Base-by-base conservation (phyloP, 208 protist species). In the Trypanosoma caninum region DNA sequence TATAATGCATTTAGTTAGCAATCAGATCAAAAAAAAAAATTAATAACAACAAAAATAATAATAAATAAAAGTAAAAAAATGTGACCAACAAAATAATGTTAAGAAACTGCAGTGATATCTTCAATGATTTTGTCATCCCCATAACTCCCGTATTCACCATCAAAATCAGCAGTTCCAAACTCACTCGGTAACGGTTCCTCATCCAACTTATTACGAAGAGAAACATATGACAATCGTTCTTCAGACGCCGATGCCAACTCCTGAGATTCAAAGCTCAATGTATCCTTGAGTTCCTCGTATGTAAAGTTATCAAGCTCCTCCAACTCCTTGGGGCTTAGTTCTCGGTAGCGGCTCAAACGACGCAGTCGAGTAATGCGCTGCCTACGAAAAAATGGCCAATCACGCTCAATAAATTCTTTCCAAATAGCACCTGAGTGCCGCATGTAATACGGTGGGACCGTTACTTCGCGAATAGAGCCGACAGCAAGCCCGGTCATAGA, bases 221-320 rank as follows among this genome's bases (percentile, higher is more conserved):
- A 61, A 48, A 66, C 28, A 38, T 42, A 20, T 47, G 37, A 9
- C 3, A 57, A 70, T 22, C 63, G 67, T 47, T 82, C 66, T 28
- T 78, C 74, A 30, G 79, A 77, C 11, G 76, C 46, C 14, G 57
- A 46, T 51, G 69, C 50, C 45, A 93, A 59, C 63, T 93, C 85
- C 51, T 74, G 70, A 45, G 82, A 79, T 50, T 89, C 73, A 48
- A 93, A 87, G 33, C 60, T 70, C 7, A 95, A 71, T 6, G 80
- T 76, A 41, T 87, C 79, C 30, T 87, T 76, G 34, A 95, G 56
- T 70, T 93, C 89, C 41, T 90, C 82, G 65, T 90, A 91, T 23
- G 89, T 92, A 72, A 80, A 91, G 64, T 82, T 80, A 60, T 95
- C 89, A 25, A 95, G 72, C 70, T 95, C 86, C 63, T 95, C 86